Evolutionary conservation across 1,284 basidiomycete species (phyloP).

Genomic region (Trametes hirsuta): DNA sequence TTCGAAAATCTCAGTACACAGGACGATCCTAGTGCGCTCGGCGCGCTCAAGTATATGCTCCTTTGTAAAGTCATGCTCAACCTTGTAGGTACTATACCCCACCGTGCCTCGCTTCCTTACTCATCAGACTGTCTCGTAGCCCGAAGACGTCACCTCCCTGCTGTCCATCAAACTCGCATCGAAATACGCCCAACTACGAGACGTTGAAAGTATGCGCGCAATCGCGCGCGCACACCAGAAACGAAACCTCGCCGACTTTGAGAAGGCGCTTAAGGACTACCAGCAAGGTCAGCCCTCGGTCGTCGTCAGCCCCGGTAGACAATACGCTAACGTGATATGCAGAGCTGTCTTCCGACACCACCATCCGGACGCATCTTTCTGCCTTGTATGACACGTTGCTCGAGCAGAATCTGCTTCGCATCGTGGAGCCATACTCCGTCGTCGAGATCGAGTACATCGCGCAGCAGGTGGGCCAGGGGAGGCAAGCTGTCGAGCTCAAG

Average conservation of each 20-base stretch:
- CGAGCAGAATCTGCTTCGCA: conserved; percentile 92
- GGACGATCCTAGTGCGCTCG: conserved; percentile 79
- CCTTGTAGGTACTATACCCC: conserved; percentile 56
- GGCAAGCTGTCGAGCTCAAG: conserved; percentile 95
- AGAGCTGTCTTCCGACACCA: conserved; percentile 93
- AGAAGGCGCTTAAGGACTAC: conserved; percentile 87
- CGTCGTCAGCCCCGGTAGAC: not conserved
- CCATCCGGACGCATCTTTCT: conserved; percentile 92
- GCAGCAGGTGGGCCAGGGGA: conserved; percentile 85
- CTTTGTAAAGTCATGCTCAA: conserved; percentile 99
- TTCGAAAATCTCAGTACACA: conserved; percentile 81
- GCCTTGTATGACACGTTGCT: conserved; percentile 94
- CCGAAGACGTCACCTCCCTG: conserved; percentile 90
- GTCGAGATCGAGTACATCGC: conserved; percentile 93
- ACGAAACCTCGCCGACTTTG: conserved; percentile 88
- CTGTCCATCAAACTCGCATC: conserved; percentile 86
- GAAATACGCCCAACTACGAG: conserved; percentile 81
- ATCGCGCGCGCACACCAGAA: conserved; percentile 94
- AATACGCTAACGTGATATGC: not conserved
- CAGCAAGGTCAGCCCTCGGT: conserved; percentile 65
- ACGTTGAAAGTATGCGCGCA: conserved; percentile 95
- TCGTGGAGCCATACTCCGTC: conserved; percentile 94
- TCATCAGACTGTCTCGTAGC: conserved; percentile 48
- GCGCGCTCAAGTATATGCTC: conserved; percentile 96
- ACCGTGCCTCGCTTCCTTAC: not conserved